Percentiles rank a stretch among this genome's conserved stretches.
Conservation (phyloP, 352 stramenopile species). For the Phytopythium sindhum region DNA sequence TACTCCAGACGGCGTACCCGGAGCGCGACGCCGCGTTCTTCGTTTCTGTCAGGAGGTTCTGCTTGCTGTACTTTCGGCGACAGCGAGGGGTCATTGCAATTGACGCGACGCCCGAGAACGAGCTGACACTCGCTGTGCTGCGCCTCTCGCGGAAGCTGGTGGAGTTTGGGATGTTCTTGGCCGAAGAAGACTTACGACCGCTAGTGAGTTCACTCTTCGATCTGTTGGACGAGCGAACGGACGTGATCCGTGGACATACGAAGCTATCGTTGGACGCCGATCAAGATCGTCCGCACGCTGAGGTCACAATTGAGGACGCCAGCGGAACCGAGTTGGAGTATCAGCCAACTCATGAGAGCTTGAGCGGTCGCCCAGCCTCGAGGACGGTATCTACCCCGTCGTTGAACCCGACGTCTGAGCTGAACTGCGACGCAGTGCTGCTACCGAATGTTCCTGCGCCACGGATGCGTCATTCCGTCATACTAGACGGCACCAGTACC, state of each 20-base stretch:
- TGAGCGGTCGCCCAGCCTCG: not conserved
- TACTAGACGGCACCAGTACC: not conserved
- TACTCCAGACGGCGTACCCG: slow-evolving; percentile 31
- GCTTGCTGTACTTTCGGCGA: slow-evolving; percentile 36
- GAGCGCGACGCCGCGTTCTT: slow-evolving; percentile 48
- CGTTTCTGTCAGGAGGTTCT: slow-evolving; percentile 39
- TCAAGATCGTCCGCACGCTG: not conserved
- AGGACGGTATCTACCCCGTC: not conserved
- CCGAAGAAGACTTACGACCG: slow-evolving; percentile 33
- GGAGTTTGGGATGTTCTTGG: slow-evolving; percentile 63
- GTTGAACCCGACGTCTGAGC: not conserved
- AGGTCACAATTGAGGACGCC: not conserved
- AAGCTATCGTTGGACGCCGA: not conserved
- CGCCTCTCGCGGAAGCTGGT: slow-evolving; percentile 54
- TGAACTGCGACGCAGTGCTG: not conserved
- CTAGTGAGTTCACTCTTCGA: slow-evolving; percentile 28
- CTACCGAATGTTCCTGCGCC: not conserved
- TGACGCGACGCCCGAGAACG: slow-evolving; percentile 58
- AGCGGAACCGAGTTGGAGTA: not conserved
- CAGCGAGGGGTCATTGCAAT: slow-evolving; percentile 43
- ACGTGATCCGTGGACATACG: slow-evolving; percentile 17
- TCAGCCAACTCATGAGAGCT: not conserved
- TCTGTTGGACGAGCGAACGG: slow-evolving; percentile 40
- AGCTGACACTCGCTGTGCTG: slow-evolving; percentile 52
- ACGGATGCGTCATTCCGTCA: slow-evolving; percentile 6